Evolutionary conservation across 805 yeast genomes (phyloP).

Genomic region (Hagleromyces aurorensis): DNA sequence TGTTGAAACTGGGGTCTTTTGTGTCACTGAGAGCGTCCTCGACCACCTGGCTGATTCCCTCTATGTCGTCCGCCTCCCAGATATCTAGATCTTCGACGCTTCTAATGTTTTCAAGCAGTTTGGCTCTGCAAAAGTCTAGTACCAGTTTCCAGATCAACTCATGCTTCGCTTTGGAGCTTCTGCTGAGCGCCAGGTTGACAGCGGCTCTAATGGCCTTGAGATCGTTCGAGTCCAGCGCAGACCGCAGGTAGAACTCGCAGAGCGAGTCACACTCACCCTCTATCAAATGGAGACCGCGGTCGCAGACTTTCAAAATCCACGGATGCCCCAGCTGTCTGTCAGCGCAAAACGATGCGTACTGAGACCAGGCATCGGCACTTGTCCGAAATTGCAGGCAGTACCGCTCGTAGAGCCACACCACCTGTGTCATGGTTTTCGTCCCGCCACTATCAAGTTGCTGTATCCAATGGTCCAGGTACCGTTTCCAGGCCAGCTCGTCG

Average conservation of each 20-base stretch:
- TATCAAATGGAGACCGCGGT: slow-evolving; percentile 24
- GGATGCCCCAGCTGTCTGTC: neutral
- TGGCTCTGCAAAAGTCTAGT: slow-evolving; percentile 14
- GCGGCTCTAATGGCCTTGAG: slow-evolving; percentile 27
- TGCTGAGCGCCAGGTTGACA: slow-evolving; percentile 18
- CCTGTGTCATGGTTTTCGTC: slow-evolving; percentile 11
- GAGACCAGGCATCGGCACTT: slow-evolving; percentile 18
- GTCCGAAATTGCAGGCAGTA: slow-evolving; percentile 27
- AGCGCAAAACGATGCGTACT: slow-evolving; percentile 7
- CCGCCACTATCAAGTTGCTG: slow-evolving; percentile 4
- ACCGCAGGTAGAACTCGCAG: slow-evolving; percentile 47
- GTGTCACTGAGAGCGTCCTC: slow-evolving; percentile 1
- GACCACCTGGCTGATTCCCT: slow-evolving; percentile 4
- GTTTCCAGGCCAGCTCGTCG: slow-evolving; percentile 36
- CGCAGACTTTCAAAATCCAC: neutral
- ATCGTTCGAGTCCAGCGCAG: slow-evolving; percentile 35
- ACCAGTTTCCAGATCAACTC: slow-evolving; percentile 22
- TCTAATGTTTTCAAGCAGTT: slow-evolving; percentile 13
- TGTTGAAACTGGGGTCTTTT: neutral
- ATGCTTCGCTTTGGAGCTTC: slow-evolving; percentile 13
- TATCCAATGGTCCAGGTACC: slow-evolving; percentile 35
- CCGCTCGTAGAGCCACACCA: slow-evolving; percentile 30
- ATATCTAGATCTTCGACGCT: slow-evolving; percentile 6
- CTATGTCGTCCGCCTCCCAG: slow-evolving; percentile 8
- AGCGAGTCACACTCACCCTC: slow-evolving; percentile 38